Evolutionary conservation across 805 yeast genomes (phyloP).

Genomic region (Jamesozyma hellenica): DNA sequence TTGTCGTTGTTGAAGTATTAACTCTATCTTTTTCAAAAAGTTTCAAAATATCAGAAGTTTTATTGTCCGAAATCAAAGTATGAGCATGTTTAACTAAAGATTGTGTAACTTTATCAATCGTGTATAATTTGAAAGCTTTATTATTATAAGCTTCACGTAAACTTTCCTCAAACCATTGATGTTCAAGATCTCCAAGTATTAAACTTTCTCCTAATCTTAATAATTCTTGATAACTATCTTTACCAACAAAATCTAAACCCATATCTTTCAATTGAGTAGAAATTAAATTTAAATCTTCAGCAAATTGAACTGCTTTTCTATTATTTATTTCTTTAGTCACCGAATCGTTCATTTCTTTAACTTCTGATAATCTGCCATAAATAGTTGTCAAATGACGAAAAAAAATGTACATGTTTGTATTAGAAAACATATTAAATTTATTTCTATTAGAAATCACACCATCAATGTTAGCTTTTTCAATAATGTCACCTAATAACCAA

Average conservation of each 20-base stretch:
- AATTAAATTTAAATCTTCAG: conserved; percentile 72
- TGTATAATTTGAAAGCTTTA: conserved; percentile 84
- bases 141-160: conserved; percentile 91
- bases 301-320: conserved; percentile 62
- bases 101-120: conserved; percentile 86
- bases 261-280: conserved; percentile 73
- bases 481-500: conserved; percentile 28
- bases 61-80: conserved; percentile 65
- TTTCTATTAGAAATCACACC: conserved; percentile 34
- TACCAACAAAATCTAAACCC: conserved; percentile 64
- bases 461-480: conserved; percentile 25
- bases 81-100: conserved; percentile 80
- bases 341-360: conserved; percentile 58
- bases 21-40: conserved; percentile 76
- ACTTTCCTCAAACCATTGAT: conserved; percentile 90
- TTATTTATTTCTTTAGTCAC: conserved; percentile 63
- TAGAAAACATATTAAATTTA: conserved; percentile 71
- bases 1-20: conserved; percentile 55
- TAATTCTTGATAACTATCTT: conserved; percentile 69
- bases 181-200: conserved; percentile 85
- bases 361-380: conserved; percentile 69
- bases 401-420: conserved; percentile 80
- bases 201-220: conserved; percentile 61
- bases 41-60: conserved; percentile 68
- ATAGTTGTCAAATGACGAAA: conserved; percentile 76